Base-by-base conservation (phyloP, 176 grass and related monocot genomes). In the Oropetium thomaeum region DNA sequence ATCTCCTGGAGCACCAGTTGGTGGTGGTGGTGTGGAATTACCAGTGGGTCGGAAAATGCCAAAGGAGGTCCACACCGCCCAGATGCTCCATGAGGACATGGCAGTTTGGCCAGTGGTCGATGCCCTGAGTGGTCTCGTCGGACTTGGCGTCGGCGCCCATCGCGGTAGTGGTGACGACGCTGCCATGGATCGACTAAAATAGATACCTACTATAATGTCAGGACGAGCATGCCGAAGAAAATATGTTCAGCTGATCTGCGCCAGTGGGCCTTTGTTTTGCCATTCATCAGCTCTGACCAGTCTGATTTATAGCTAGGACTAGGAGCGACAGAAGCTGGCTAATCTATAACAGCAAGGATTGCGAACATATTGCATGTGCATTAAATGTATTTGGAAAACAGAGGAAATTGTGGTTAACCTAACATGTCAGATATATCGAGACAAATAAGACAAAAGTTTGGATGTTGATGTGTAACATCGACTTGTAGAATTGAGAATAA, bases 111-210 rank as follows among this genome's bases (percentile, higher is more conserved):
- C 7, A 12, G 68, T 37, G 12, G 43, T 63, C 0, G 44, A 44
- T 17, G 12, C 35, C 20, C 45, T 42, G 20, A 82, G 69, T 12
- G 83, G 83, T 37, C 74, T 77, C 26, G 53, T 75, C 0, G 83
- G 83, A 45, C 82, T 85, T 0, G 87, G 87, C 34, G 54, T 86
- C 7, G 74, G 87, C 0, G 74, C 83, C 83, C 87, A 90, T 49
- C 54, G 54, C 0, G 79, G 87, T 22, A 90, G 35, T 0, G 87
- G 83, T 9, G 83, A 82, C 0, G 67, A 82, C 0, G 67, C 38
- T 20, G 79, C 83, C 87, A 89, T 89, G 38, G 51, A 28, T 27
- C 12, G 14, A 22, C n/a, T 9, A 23, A 9, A 29, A n/a, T 13
- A 27, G 10, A 1, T 4, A 8, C 1, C 4, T 45, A 11, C 29